Evolutionary conservation across 2,329 filamentous ascomycete genomes (phyloP).

Genomic region (Cryphonectria nitschkei): DNA sequence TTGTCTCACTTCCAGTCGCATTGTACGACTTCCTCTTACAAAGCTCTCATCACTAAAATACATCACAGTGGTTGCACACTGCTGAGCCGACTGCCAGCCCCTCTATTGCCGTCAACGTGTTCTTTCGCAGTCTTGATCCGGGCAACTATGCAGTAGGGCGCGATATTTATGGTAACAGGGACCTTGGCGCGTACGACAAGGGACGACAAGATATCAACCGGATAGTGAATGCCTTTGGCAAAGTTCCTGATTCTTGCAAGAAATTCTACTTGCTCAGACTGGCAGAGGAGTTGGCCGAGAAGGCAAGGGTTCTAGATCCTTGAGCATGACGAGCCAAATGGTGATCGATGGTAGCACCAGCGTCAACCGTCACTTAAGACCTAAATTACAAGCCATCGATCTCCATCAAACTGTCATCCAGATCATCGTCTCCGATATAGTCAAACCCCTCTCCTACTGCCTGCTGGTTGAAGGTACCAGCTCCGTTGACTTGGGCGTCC

Average conservation of each 20-base stretch:
- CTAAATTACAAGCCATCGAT: slow-evolving; percentile 21
- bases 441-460: slow-evolving; percentile 41
- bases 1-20: not conserved
- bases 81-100: slow-evolving; percentile 60
- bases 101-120: slow-evolving; percentile 86
- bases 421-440: slow-evolving; percentile 55
- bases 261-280: slow-evolving; percentile 76
- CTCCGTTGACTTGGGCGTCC: slow-evolving; percentile 36
- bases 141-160: slow-evolving; percentile 70
- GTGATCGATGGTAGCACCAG: not conserved
- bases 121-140: slow-evolving; percentile 73
- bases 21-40: not conserved
- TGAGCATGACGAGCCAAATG: not conserved
- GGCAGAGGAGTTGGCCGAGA: slow-evolving; percentile 63
- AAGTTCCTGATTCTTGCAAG: slow-evolving; percentile 66
- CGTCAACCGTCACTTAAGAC: not conserved
- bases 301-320: slow-evolving; percentile 9
- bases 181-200: slow-evolving; percentile 83
- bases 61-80: slow-evolving; percentile 71
- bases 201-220: slow-evolving; percentile 72
- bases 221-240: slow-evolving; percentile 66
- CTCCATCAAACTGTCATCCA: slow-evolving; percentile 62
- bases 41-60: not conserved
- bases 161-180: slow-evolving; percentile 88
- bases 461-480: slow-evolving; percentile 20